Evolutionary conservation across 768 basidiomycete genomes (phyloP).

Genomic region (Russula sp.): DNA sequence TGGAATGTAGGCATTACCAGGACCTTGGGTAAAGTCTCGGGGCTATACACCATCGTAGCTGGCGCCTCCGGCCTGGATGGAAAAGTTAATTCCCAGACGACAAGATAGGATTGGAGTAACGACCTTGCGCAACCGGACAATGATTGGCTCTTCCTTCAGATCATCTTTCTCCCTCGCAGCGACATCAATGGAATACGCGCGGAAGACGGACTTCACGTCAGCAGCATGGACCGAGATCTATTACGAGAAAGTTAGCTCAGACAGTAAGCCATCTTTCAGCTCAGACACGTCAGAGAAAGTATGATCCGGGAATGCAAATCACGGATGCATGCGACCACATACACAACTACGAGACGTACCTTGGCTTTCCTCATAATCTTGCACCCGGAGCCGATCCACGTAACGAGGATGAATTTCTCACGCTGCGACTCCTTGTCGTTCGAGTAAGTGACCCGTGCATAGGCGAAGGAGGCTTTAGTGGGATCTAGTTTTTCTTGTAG

Average conservation of each 20-base stretch:
- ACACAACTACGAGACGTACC: constrained; percentile 37
- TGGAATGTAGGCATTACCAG: not conserved
- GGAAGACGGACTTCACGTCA: constrained; percentile 77
- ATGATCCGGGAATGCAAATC: not conserved
- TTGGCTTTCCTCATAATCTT: constrained; percentile 92
- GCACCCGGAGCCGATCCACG: constrained; percentile 75
- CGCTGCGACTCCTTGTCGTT: constrained; percentile 82
- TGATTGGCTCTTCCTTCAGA: constrained; percentile 80
- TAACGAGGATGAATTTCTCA: constrained; percentile 84
- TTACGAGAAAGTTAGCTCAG: constrained; percentile 21
- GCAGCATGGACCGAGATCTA: constrained; percentile 90
- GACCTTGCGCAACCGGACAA: constrained; percentile 76
- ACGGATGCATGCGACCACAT: constrained; percentile 9
- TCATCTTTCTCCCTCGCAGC: constrained; percentile 78
- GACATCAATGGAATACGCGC: constrained; percentile 81
- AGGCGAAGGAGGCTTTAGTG: constrained; percentile 73
- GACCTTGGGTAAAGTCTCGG: not conserved
- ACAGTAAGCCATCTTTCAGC: not conserved
- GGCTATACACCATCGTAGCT: constrained; percentile 80
- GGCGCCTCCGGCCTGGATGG: constrained; percentile 69
- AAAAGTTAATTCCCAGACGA: constrained; percentile 15
- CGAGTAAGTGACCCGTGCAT: constrained; percentile 75
- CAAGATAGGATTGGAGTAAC: constrained; percentile 26
- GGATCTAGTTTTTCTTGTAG: constrained; percentile 65
- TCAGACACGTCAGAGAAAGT: not conserved